phyloP scores from a whole-genome alignment of 1,139 yeast genomes.

The Lodderomyces pseudojiufengensis region DNA sequence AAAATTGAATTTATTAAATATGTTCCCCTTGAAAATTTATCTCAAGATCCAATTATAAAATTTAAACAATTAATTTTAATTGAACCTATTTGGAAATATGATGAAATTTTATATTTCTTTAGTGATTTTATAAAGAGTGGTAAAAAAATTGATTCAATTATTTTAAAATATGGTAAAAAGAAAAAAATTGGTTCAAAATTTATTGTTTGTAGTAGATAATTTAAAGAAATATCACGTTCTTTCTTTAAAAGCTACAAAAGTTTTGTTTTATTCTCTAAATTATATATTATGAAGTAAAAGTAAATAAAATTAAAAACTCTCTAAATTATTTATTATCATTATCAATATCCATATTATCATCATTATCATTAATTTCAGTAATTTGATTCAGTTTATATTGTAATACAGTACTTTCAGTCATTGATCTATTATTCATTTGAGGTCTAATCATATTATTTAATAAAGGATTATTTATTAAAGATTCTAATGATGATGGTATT shows the following conservation, averaged over 20 bases:
- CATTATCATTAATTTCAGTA: conserved; percentile 8
- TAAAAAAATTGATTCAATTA: conserved; percentile 62
- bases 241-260: too few relatives aligned
- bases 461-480: not conserved
- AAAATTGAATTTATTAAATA: conserved; percentile 26
- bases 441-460: conserved; percentile 17
- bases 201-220: conserved; percentile 19
- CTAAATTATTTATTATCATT: not conserved
- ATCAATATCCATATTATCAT: conserved; percentile 8
- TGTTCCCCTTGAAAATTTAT: conserved; percentile 46
- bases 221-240: too few relatives aligned
- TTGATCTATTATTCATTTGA: conserved; percentile 26
- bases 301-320: too few relatives aligned
- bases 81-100: conserved; percentile 64
- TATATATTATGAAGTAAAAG: too few relatives aligned
- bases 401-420: conserved; percentile 28
- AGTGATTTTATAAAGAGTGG: conserved; percentile 51
- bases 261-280: too few relatives aligned
- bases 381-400: conserved; percentile 8
- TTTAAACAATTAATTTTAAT: conserved; percentile 59
- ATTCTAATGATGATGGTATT: conserved; percentile 10
- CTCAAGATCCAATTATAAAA: conserved; percentile 50
- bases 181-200: conserved; percentile 44
- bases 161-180: conserved; percentile 74
- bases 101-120: conserved; percentile 71